Percentiles rank a stretch among this genome's conserved stretches.
Conservation (phyloP, 139 green algal genomes). For the Nannochloris sp. region DNA sequence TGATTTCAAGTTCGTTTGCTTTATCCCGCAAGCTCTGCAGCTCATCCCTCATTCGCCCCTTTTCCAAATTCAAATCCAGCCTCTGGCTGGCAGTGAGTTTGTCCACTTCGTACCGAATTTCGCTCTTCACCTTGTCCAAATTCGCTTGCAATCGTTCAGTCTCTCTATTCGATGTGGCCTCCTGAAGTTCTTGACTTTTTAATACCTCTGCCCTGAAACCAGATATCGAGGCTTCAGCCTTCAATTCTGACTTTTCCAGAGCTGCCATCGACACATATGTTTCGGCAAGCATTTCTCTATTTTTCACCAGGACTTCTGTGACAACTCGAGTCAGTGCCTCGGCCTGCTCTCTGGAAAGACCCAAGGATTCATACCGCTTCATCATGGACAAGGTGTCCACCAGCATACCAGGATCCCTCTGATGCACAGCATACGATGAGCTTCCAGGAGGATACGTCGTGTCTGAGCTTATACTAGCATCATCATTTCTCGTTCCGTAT, state of each 20-base stretch:
- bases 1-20: constrained; percentile 75
- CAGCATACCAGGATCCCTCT: constrained; percentile 14
- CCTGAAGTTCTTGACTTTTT: constrained; percentile 67
- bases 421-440: too few species aligned
- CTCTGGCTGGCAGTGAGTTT: constrained; percentile 85
- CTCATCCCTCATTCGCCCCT: constrained; percentile 86
- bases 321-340: constrained; percentile 57
- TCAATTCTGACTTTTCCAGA: constrained; percentile 66
- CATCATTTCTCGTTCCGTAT: too few species aligned
- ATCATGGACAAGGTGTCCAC: constrained; percentile 32
- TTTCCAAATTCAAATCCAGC: constrained; percentile 91
- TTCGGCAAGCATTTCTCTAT: constrained; percentile 55
- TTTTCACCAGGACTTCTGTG: constrained; percentile 56
- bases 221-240: constrained; percentile 53
- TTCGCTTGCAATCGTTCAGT: constrained; percentile 72
- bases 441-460: too few species aligned
- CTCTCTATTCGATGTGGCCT: constrained; percentile 52
- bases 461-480: too few species aligned
- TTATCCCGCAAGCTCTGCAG: constrained; percentile 72
- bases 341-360: constrained; percentile 45
- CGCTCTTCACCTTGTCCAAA: constrained; percentile 80
- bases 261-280: constrained; percentile 50
- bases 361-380: constrained; percentile 30
- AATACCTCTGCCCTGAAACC: constrained; percentile 68
- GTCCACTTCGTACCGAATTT: constrained; percentile 90